Conservation (phyloP, 805 yeast species). For the Schwanniomyces polymorphus region DNA sequence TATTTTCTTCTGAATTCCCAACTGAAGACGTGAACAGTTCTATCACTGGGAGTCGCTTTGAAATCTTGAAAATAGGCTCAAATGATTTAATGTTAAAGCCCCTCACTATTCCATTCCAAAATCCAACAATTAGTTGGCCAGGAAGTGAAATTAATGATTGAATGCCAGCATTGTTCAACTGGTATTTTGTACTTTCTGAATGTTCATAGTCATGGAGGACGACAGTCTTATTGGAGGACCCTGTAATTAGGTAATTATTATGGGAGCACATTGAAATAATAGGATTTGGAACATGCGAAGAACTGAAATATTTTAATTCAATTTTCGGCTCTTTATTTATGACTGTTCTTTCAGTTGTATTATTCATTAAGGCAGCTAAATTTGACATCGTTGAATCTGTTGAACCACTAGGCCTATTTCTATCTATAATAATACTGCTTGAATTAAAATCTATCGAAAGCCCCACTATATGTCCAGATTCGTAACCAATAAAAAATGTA, state of each 20-base stretch:
- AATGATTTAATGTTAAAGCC: conserved; percentile 8
- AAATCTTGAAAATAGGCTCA: conserved; percentile 9
- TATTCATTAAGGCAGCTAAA: neutral
- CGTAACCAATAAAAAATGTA: conserved; percentile 60
- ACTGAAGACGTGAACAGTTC: conserved; percentile 5
- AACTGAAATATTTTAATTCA: conserved; percentile 18
- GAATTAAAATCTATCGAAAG: conserved; percentile 16
- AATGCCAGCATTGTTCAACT: conserved; percentile 18
- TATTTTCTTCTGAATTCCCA: conserved; percentile 3
- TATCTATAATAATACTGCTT: neutral
- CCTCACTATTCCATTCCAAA: conserved; percentile 54
- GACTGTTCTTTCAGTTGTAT: conserved; percentile 8
- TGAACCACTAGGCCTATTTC: too few species aligned
- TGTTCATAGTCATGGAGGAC: conserved; percentile 18
- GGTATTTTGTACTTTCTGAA: neutral
- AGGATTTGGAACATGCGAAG: conserved; percentile 55
- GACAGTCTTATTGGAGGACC: conserved; percentile 50
- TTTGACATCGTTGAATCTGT: neutral
- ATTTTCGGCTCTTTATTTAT: conserved; percentile 24
- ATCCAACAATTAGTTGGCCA: conserved; percentile 27
- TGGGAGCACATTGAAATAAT: conserved; percentile 44
- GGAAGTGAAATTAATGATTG: conserved; percentile 23
- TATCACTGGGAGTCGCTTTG: conserved; percentile 11
- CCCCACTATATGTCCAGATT: conserved; percentile 59
- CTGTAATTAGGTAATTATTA: conserved; percentile 30